Conservation (phyloP, 164 flowering plant species). For the Vitis riparia region DNA sequence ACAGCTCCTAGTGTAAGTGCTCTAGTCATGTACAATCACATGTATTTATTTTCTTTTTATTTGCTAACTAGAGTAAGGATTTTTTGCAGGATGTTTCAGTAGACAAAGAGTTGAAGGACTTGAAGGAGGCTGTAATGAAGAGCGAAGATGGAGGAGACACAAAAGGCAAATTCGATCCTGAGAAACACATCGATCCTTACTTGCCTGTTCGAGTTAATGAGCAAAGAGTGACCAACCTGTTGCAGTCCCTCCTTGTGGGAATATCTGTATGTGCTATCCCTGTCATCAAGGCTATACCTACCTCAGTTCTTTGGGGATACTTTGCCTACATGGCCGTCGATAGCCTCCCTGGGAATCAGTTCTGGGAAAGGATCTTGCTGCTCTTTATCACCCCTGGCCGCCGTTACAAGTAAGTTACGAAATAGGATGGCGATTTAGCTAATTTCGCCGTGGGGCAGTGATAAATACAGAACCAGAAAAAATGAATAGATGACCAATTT, state of each 20-base stretch:
- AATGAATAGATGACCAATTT: too few relatives aligned
- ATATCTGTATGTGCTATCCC: constrained; percentile 37
- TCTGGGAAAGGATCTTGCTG: constrained; percentile 58
- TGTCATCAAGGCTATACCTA: constrained; percentile 45
- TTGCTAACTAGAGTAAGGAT: neutral
- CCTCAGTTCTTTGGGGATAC: constrained; percentile 71
- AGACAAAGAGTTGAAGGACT: constrained; percentile 34
- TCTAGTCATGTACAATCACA: neutral
- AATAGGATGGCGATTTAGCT: too few relatives aligned
- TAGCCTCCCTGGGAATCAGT: constrained; percentile 66
- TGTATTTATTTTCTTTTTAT: neutral
- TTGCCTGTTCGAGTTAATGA: constrained; percentile 67
- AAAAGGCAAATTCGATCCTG: constrained; percentile 38
- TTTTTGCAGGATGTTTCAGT: constrained; percentile 25
- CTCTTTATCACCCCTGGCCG: constrained; percentile 52
- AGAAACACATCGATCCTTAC: constrained; percentile 43
- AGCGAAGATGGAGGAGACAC: constrained; percentile 27
- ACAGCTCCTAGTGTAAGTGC: constrained; percentile 30
- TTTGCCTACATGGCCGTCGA: constrained; percentile 71
- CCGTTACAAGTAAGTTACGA: constrained; percentile 48
- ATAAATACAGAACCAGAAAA: too few relatives aligned
- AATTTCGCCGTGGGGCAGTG: too few relatives aligned
- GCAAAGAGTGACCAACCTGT: constrained; percentile 55
- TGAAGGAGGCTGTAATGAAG: constrained; percentile 51
- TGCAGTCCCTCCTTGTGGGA: constrained; percentile 54